Base-by-base conservation (phyloP, 257 asterid species). In the Sherardia arvensis region DNA sequence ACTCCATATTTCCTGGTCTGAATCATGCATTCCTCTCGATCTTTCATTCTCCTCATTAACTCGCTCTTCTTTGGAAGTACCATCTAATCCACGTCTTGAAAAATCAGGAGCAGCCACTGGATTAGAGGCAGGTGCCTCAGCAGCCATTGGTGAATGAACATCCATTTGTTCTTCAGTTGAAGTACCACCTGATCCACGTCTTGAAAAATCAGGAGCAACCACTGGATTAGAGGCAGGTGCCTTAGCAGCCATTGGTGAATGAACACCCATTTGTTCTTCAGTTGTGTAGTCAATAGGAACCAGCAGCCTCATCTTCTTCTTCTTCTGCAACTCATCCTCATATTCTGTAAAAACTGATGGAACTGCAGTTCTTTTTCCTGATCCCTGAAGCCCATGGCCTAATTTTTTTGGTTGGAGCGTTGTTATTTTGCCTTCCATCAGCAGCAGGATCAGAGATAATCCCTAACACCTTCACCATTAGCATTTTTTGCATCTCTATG, bases 271-370 rank as follows among this genome's bases (percentile, higher is more conserved):
- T 53, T 82, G 94, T 69, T 90, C 99, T 65, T 93, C 99, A 30
- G 85, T 79, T 72, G 99, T n/a, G 77, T 93, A 93, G 77, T 93
- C 99, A 82, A 93, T 90, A 21, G 97, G 99, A 71, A 93, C 96
- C 68, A 93, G 81, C 69, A 96, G 97, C 71, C 95, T 84, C 99
- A 93, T 93, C 84, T 83, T 93, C 88, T 93, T 93, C 32, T 87
- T 95, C 85, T 90, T 93, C 73, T 71, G 96, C 53, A 85, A 78
- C 29, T 93, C 99, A 77, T 90, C 99, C 51, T 93, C 99, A 80
- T 92, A 97, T 68, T 79, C 94, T 7, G 81, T 69, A 70, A 93
- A 93, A 32, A 93, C 90, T 45, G 99, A 93, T 66, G 95, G 97
- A 47, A 90, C 96, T 10, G 96, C 72, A 66, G 97, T 79, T 77